Evolutionary conservation across 805 yeast species (phyloP).

Genomic region (Kodamaea laetipori): DNA sequence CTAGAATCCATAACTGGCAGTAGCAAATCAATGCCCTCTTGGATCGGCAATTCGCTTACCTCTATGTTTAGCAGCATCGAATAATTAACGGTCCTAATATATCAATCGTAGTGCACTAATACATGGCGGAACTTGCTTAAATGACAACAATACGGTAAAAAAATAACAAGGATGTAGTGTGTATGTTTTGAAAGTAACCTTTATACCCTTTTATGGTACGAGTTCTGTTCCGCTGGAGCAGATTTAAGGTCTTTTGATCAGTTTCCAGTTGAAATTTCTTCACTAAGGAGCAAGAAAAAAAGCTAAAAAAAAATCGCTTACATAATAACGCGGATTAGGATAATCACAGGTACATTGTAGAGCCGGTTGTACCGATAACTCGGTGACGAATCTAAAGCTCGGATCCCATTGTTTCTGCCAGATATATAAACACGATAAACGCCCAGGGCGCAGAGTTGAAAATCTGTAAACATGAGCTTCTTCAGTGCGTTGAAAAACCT

Average conservation of each 20-base stretch:
- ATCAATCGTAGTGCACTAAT: no score
- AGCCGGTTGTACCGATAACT: conserved; percentile 2
- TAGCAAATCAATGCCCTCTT: no score
- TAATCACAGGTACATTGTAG: background rate
- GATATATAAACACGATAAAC: background rate
- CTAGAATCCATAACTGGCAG: no score
- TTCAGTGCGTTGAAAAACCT: conserved; percentile 12
- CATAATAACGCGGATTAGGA: background rate
- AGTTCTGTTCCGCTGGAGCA: conserved; percentile 1
- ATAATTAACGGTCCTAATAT: no score
- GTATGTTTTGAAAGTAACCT: background rate
- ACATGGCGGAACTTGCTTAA: no score
- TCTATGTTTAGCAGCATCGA: no score
- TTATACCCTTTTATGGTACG: background rate
- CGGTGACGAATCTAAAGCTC: background rate
- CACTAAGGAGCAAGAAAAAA: background rate
- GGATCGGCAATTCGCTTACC: no score
- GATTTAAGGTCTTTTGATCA: conserved; percentile 19
- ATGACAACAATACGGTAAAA: no score
- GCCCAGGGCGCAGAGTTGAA: background rate
- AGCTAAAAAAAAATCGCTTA: background rate
- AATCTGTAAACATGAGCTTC: conserved; percentile 2
- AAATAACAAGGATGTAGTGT: no score
- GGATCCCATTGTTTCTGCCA: background rate
- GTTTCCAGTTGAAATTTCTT: conserved; percentile 15